Evolutionary conservation across 139 green algal genomes (phyloP), one percentile per base, ranked within the genome.

Genomic region (Chlorella sp.): DNA sequence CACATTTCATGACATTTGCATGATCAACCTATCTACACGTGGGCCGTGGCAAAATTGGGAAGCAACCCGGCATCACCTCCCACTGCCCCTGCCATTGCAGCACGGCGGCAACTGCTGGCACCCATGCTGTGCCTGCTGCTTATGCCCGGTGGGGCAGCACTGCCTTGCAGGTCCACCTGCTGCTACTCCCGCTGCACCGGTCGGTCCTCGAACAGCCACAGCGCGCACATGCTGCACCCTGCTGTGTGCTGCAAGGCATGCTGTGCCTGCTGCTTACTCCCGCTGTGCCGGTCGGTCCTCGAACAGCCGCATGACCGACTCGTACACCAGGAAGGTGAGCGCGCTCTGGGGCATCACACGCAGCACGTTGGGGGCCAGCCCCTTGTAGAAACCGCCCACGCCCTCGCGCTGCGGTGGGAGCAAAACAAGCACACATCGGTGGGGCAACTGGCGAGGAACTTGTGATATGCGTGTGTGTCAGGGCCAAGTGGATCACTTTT

Each of bases 321-420:
- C 96, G 75, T 97, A 98, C 3, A 98, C 94, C 37, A 96, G 61
- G 36, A 98, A 97, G 14, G 96, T 98, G 77, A 98, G 88, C 16
- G 94, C 96, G 28, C 90, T 93, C 75, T 94, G 89, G 1, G 96
- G 96, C 93, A 98, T 95, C 32, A 97, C 94, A 0, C 96, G 90
- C 87, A 97, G 88, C 75, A 98, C 85, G 87, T 97, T 96, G 78
- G 96, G 96, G 11, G 93, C 91, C 61, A 98, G 90, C 11, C 96
- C 96, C 75, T 95, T 96, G 91, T 97, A 98, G 60, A 98, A 89
- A 15, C 95, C 96, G 28, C 57, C 42, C 37, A 94, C 15, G 26
- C 96, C 96, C 86, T 97, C 96, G 26, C 94, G 87, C 68, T 91
- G 88, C 66, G n/a, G 30, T 60, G 61, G 36, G 82, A 22, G 60